A percentile compares a stretch with the other conserved stretches of the same genome.
Conservation (phyloP, 2,329 filamentous ascomycete genomes). For the Alternaria sp. region DNA sequence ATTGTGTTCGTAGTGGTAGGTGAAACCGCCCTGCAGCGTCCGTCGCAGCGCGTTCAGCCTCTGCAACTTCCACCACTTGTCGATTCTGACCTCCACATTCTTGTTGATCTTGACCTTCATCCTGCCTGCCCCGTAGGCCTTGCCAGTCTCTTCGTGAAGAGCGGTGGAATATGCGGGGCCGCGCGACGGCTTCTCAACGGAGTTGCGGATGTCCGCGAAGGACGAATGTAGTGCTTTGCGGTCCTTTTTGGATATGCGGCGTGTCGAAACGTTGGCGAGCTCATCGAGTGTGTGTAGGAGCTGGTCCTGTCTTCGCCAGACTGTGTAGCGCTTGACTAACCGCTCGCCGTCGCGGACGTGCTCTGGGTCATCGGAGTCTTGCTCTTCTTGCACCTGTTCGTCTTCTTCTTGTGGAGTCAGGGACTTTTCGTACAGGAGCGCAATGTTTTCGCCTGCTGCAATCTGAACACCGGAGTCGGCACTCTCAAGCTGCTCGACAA, state of each 20-base stretch:
- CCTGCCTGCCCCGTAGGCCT: slow-evolving; percentile 64
- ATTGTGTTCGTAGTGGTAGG: slow-evolving; percentile 47
- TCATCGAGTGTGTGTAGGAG: slow-evolving; percentile 65
- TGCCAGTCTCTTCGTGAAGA: slow-evolving; percentile 65
- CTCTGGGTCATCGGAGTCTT: slow-evolving; percentile 55
- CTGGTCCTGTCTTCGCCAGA: slow-evolving; percentile 69
- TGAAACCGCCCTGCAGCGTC: slow-evolving; percentile 58
- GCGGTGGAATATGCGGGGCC: slow-evolving; percentile 72
- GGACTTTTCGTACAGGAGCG: slow-evolving; percentile 79
- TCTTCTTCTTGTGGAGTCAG: slow-evolving; percentile 65
- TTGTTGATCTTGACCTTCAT: slow-evolving; percentile 65
- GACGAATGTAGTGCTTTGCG: slow-evolving; percentile 70
- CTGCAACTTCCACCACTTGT: slow-evolving; percentile 77
- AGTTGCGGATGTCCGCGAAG: slow-evolving; percentile 70
- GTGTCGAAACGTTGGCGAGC: slow-evolving; percentile 66
- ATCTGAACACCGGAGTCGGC: slow-evolving; percentile 75
- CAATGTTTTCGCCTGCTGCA: slow-evolving; percentile 79
- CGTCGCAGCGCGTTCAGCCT: slow-evolving; percentile 67
- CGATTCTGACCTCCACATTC: slow-evolving; percentile 67
- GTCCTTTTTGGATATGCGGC: slow-evolving; percentile 70
- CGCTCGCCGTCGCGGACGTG: slow-evolving; percentile 29
- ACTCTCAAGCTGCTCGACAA: slow-evolving; percentile 85
- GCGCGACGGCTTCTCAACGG: slow-evolving; percentile 69
- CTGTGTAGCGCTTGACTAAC: slow-evolving; percentile 69
- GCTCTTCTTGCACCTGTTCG: slow-evolving; percentile 59